Evolutionary conservation across 495 filamentous ascomycete species (phyloP).

Genomic region (Penicillium canariense): DNA sequence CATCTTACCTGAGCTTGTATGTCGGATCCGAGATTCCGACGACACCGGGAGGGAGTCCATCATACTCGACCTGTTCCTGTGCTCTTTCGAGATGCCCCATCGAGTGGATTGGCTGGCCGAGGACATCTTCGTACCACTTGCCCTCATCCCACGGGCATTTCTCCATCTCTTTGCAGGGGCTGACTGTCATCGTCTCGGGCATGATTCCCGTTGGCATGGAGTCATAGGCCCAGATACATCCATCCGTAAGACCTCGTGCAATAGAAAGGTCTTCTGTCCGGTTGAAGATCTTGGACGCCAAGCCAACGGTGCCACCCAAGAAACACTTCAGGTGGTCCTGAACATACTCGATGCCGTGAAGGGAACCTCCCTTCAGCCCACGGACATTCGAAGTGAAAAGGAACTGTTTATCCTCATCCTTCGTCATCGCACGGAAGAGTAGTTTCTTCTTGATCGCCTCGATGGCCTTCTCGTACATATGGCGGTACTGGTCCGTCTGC

Average conservation of each 20-base stretch:
- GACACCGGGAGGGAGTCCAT: slow-evolving; percentile 58
- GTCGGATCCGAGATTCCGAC: slow-evolving; percentile 53
- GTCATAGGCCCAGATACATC: slow-evolving; percentile 61
- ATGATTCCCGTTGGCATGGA: slow-evolving; percentile 56
- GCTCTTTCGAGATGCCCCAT: slow-evolving; percentile 35
- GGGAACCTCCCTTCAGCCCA: slow-evolving; percentile 19
- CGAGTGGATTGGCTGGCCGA: slow-evolving; percentile 14
- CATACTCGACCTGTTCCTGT: slow-evolving; percentile 38
- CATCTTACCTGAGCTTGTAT: slow-evolving; percentile 67
- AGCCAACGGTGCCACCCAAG: slow-evolving; percentile 58
- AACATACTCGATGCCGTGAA: slow-evolving; percentile 35
- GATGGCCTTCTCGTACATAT: slow-evolving; percentile 72
- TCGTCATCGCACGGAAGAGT: slow-evolving; percentile 77
- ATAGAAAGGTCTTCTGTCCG: slow-evolving; percentile 52
- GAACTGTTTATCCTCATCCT: slow-evolving; percentile 66
- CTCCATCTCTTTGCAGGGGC: slow-evolving; percentile 46
- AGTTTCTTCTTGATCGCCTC: slow-evolving; percentile 71
- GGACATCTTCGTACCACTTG: slow-evolving; percentile 46
- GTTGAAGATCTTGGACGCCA: slow-evolving; percentile 59
- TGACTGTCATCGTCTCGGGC: slow-evolving; percentile 57
- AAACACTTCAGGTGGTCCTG: slow-evolving; percentile 62
- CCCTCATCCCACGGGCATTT: slow-evolving; percentile 56
- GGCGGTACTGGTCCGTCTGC: slow-evolving; percentile 69
- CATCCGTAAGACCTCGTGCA: slow-evolving; percentile 55
- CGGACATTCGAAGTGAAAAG: slow-evolving; percentile 65